Evolutionary conservation across 1,284 basidiomycete genomes (phyloP).

Genomic region (Ceratobasidium sp.): DNA sequence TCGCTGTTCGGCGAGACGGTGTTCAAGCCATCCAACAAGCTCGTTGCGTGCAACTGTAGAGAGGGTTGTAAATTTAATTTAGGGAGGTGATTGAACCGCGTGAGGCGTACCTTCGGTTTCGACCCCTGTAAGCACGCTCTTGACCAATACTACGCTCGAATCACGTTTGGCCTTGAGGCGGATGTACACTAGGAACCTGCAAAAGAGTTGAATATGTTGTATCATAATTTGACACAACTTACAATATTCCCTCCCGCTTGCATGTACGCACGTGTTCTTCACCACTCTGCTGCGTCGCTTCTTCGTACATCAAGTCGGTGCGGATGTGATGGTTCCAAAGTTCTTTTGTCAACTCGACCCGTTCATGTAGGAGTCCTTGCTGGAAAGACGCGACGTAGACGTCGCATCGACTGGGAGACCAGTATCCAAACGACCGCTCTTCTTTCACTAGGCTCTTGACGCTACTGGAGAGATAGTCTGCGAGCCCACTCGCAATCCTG

Average conservation of each 20-base stretch:
- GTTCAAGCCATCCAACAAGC: conserved; percentile 77
- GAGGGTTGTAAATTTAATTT: not conserved
- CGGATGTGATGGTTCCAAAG: conserved; percentile 87
- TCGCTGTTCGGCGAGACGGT: conserved; percentile 66
- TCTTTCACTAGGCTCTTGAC: conserved; percentile 80
- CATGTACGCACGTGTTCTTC: conserved; percentile 77
- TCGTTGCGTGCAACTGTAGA: conserved; percentile 69
- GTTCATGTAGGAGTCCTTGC: conserved; percentile 78
- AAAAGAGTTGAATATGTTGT: not conserved
- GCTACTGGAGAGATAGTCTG: conserved; percentile 77
- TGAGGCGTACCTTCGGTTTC: conserved; percentile 72
- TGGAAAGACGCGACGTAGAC: conserved; percentile 87
- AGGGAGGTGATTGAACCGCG: conserved; percentile 52
- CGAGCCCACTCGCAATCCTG: conserved; percentile 80
- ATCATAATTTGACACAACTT: conserved; percentile 53
- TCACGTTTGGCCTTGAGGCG: conserved; percentile 66
- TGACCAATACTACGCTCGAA: conserved; percentile 75
- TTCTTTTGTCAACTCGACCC: conserved; percentile 81
- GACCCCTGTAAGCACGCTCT: conserved; percentile 80
- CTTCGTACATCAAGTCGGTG: conserved; percentile 89
- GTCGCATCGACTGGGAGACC: conserved; percentile 88
- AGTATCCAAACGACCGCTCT: conserved; percentile 85
- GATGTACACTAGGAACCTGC: conserved; percentile 77
- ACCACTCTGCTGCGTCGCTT: conserved; percentile 69
- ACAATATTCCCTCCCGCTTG: conserved; percentile 83